phyloP scores from a whole-genome alignment of 208 protist genomes.

The Trichomonas vaginalis region DNA sequence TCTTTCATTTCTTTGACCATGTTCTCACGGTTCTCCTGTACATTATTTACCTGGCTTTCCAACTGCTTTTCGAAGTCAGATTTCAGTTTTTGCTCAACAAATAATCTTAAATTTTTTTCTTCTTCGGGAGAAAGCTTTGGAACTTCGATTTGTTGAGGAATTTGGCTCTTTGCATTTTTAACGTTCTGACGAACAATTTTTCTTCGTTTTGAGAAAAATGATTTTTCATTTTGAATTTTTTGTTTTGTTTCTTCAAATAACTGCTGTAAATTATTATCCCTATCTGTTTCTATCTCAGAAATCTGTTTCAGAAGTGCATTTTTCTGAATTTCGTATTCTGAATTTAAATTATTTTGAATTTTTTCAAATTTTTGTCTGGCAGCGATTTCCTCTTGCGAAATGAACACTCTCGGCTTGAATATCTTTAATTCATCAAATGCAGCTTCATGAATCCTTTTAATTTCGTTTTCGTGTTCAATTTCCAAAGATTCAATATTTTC shows the following conservation, averaged over 20 bases:
- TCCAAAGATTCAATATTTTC: background rate
- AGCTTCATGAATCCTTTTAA: background rate
- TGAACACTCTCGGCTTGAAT: background rate
- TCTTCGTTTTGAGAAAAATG: background rate
- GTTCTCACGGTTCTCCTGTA: background rate
- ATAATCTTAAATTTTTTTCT: background rate
- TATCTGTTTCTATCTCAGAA: background rate
- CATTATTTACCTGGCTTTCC: background rate
- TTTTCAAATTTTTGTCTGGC: background rate
- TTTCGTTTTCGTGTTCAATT: background rate
- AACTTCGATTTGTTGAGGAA: background rate
- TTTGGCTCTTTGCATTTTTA: background rate
- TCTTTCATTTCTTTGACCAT: background rate
- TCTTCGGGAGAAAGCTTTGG: background rate
- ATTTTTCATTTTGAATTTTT: background rate
- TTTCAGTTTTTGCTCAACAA: background rate
- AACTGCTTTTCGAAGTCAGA: background rate
- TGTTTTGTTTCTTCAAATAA: background rate
- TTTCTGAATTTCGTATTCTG: background rate
- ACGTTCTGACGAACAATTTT: background rate
- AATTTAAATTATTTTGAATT: background rate
- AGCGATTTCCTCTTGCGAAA: background rate
- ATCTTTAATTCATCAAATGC: background rate
- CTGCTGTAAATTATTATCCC: background rate
- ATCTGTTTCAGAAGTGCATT: background rate